These are phyloP conservation scores for Mercurialis annua DNA, from an alignment of 345 rosid genomes.

Conservation along the genomic window DNA sequence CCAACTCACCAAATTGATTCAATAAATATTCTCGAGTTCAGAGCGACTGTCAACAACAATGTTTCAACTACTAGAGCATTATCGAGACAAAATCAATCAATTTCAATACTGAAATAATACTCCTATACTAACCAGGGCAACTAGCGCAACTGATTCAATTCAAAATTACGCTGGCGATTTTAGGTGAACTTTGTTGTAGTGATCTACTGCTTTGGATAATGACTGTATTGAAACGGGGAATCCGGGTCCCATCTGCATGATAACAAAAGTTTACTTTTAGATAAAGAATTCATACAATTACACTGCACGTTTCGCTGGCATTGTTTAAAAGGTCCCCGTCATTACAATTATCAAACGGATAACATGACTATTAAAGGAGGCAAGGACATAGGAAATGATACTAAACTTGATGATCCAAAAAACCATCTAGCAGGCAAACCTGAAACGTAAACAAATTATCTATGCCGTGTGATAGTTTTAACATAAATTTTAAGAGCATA, in stretches of 20 bases:
- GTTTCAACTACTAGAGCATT: too few relatives aligned
- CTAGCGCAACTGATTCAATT: not conserved
- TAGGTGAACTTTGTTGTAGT: slow-evolving; percentile 50
- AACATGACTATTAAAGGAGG: not conserved
- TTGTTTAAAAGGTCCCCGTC: not conserved
- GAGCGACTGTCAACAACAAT: too few relatives aligned
- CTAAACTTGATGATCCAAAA: not conserved
- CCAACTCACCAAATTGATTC: too few relatives aligned
- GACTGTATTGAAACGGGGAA: slow-evolving; percentile 84
- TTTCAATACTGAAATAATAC: not conserved
- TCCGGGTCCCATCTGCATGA: slow-evolving; percentile 87
- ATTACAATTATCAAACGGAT: not conserved
- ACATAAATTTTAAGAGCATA: slow-evolving; percentile 36
- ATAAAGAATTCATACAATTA: not conserved
- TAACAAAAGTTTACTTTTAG: not conserved
- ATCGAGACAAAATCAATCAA: not conserved
- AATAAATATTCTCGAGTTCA: too few relatives aligned
- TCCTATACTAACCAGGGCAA: not conserved
- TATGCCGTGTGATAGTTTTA: not conserved
- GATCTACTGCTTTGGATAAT: slow-evolving; percentile 87
- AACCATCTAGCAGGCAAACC: not conserved
- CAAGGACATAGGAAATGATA: not conserved
- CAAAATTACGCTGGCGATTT: slow-evolving; percentile 23
- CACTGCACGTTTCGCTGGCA: not conserved
- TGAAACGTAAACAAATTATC: not conserved